Evolutionary conservation across 805 yeast genomes (phyloP), one percentile per base, ranked within the genome.

Genomic region (Kregervanrija fluxuum): DNA sequence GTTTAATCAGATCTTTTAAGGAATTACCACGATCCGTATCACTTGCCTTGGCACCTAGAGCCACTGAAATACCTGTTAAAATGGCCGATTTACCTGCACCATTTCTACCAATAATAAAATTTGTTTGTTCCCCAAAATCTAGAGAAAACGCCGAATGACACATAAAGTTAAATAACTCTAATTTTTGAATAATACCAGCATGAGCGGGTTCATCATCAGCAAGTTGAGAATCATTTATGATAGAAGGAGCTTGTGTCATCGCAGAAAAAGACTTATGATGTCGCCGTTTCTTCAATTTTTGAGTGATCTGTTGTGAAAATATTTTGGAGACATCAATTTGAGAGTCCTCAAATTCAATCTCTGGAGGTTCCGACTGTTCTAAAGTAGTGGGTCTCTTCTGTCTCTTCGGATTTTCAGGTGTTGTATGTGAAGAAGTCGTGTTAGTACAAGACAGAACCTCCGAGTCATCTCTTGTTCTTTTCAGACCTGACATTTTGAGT

Each of bases 31-130:
- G 75, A 56, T 83, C 85, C 0, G 99, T 91, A 41, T 80, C 87
- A 15, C 80, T 70, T 1, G 97, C 96, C 54, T 82, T 83, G 1
- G 95, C 93, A 15, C 97, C 97, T 2, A 91, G 64, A 2, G 95
- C 91, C 5, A 88, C 82, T 8, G 90, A 79, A 1, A 90, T 79
- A 0, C 95, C 96, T 0, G 96, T 88, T 47, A 90, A 66, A 14
- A 90, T 74, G 1, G 97, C 95, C 58, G 87, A 77, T 58, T 90
- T 90, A 30, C 98, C 98, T 34, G 90, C 80, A 2, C 98, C 98
- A 57, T 90, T 90, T 45, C 83, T 72, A 15, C 98, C 98, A 35
- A 86, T 82, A 45, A 90, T 86, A 57, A 90, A 85, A 60, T 90
- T 90, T 53, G 90, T 71, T 43, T 81, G 77, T 0, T 91, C 89